These are phyloP conservation scores for Colletotrichum falcatum DNA, from an alignment of 2,329 filamentous ascomycete genomes.

Conservation along the genomic window DNA sequence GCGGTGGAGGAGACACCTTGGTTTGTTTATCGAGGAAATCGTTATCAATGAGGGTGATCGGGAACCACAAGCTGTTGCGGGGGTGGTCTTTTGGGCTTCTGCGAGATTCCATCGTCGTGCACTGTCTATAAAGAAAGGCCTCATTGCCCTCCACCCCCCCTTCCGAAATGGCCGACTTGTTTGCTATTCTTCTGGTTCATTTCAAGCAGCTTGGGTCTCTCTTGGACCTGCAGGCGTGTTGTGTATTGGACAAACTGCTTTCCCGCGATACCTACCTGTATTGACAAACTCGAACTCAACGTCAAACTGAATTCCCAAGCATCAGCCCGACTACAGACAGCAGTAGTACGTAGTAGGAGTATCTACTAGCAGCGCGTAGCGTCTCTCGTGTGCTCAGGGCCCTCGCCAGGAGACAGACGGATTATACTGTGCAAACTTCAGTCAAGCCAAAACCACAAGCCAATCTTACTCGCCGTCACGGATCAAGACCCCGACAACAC, in stretches of 20 bases:
- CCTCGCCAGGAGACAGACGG: slow-evolving; percentile 1
- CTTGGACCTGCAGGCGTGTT: neutral
- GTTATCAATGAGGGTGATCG: slow-evolving; percentile 35
- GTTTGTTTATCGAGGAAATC: slow-evolving; percentile 26
- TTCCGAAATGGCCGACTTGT: neutral
- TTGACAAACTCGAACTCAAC: neutral
- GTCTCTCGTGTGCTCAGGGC: neutral
- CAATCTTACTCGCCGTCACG: slow-evolving; percentile 9
- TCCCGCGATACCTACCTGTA: neutral
- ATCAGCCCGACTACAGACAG: neutral
- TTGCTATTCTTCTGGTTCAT: neutral
- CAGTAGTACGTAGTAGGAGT: neutral
- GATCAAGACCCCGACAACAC: slow-evolving; percentile 4
- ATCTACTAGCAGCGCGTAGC: neutral
- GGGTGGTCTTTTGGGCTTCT: slow-evolving; percentile 13
- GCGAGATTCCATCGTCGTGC: slow-evolving; percentile 26
- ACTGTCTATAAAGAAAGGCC: slow-evolving; percentile 21
- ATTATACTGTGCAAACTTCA: slow-evolving; percentile 2
- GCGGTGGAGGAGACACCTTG: slow-evolving; percentile 12
- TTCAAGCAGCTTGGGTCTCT: neutral
- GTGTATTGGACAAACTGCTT: neutral
- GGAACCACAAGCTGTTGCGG: slow-evolving; percentile 1
- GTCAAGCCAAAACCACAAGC: slow-evolving; percentile 13
- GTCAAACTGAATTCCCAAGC: neutral
- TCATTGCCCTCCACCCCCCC: slow-evolving; percentile 5